phyloP scores from a whole-genome alignment of 1,284 basidiomycete genomes.

The Apiotrichum mycotoxinovorans region DNA sequence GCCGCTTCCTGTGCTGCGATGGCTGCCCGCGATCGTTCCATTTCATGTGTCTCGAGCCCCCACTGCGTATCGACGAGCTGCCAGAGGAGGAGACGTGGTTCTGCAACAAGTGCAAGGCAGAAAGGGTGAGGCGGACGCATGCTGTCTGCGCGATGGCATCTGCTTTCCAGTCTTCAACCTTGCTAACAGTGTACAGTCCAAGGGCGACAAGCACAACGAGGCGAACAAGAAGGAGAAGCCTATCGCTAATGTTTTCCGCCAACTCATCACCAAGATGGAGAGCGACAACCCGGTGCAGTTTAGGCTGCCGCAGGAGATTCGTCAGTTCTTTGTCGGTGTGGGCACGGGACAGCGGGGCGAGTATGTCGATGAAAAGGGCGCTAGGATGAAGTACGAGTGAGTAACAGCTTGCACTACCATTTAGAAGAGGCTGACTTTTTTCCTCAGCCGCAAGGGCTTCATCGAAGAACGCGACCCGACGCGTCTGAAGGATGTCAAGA shows the following conservation, averaged over 20 bases:
- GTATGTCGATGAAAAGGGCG: slow-evolving; percentile 74
- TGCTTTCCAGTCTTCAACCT: too few species aligned
- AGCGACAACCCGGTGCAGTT: slow-evolving; percentile 62
- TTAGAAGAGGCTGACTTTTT: slow-evolving; percentile 7
- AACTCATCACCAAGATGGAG: slow-evolving; percentile 35
- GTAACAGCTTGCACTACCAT: slow-evolving; percentile 9
- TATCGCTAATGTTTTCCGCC: slow-evolving; percentile 33
- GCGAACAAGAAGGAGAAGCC: slow-evolving; percentile 23
- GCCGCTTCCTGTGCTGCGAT: slow-evolving; percentile 89
- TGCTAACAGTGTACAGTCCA: not conserved
- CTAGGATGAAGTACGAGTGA: slow-evolving; percentile 68
- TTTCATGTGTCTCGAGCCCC: slow-evolving; percentile 92
- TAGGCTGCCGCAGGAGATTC: slow-evolving; percentile 79
- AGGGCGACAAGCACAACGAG: not conserved
- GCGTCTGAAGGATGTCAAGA: slow-evolving; percentile 79
- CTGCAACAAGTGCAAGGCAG: slow-evolving; percentile 56
- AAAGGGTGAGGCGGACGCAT: slow-evolving; percentile 29
- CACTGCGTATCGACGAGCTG: slow-evolving; percentile 79
- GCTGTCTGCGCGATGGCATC: not conserved
- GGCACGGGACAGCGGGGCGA: slow-evolving; percentile 67
- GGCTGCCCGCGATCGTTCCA: slow-evolving; percentile 96
- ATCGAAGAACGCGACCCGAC: slow-evolving; percentile 88
- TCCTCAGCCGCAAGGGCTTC: slow-evolving; percentile 72
- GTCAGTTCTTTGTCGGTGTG: slow-evolving; percentile 77
- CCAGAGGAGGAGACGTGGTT: slow-evolving; percentile 88